phyloP scores from a whole-genome alignment of 2,329 filamentous ascomycete genomes.

The Aspergillus nomiae region DNA sequence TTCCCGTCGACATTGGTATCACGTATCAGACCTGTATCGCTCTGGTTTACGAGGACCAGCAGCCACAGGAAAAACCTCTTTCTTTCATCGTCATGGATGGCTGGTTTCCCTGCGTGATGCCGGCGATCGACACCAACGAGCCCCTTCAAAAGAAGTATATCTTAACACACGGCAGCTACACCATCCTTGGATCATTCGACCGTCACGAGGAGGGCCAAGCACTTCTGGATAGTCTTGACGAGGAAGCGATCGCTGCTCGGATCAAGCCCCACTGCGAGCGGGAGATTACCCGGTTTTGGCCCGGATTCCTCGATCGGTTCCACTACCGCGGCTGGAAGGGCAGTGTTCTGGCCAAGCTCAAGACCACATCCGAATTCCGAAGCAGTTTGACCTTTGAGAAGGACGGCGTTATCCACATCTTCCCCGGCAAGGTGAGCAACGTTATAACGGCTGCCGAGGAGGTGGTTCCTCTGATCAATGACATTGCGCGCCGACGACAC shows the following conservation, averaged over 20 bases:
- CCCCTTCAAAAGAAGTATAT: not conserved
- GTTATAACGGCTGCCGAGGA: constrained; percentile 6
- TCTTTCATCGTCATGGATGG: constrained; percentile 14
- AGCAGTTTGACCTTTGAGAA: constrained; percentile 6
- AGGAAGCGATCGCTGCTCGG: not conserved
- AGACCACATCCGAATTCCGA: constrained; percentile 7
- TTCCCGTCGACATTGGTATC: constrained; percentile 3
- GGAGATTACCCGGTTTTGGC: constrained; percentile 11
- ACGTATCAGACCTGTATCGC: constrained; percentile 5
- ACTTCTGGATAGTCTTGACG: not conserved
- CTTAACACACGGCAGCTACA: constrained; percentile 7
- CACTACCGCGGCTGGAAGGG: constrained; percentile 8
- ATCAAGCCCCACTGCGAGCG: constrained; percentile 5
- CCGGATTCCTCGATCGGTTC: constrained; percentile 6
- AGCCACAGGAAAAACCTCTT: not conserved
- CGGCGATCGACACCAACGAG: not conserved
- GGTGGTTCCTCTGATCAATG: not conserved
- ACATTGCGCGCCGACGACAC: not conserved
- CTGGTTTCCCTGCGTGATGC: constrained; percentile 6
- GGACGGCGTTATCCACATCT: constrained; percentile 10
- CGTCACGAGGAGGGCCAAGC: not conserved
- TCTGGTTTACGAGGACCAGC: constrained; percentile 3
- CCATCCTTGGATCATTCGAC: constrained; percentile 6
- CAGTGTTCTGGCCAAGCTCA: constrained; percentile 8
- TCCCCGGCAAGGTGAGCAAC: constrained; percentile 11